These are phyloP conservation scores for Oryza australiensis DNA, from an alignment of 176 grass and related monocot species.

Conservation along the genomic window DNA sequence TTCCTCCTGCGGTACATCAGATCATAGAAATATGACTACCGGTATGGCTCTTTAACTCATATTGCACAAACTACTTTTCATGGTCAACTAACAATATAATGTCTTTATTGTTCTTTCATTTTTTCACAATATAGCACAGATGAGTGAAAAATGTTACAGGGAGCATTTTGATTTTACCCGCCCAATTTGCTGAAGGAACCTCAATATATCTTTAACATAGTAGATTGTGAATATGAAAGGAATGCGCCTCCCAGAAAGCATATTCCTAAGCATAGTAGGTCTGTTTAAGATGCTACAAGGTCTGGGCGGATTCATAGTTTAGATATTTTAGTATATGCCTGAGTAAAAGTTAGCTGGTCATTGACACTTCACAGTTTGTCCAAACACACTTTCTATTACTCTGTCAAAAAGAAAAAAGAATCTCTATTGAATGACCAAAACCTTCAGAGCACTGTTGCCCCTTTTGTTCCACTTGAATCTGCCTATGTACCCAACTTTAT, in stretches of 20 bases:
- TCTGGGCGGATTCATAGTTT: neutral
- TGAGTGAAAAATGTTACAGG: neutral
- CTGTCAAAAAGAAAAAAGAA: neutral
- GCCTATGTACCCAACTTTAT: neutral
- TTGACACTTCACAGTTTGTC: neutral
- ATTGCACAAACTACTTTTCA: neutral
- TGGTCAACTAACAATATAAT: neutral
- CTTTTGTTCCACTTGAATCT: neutral
- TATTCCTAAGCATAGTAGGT: neutral
- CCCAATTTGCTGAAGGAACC: neutral
- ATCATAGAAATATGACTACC: slow-evolving; percentile 20
- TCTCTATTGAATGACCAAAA: neutral
- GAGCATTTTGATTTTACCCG: neutral
- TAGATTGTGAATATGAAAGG: neutral
- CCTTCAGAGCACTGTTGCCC: neutral
- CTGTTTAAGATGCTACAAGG: neutral
- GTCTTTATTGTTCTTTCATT: too few species aligned
- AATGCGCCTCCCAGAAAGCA: neutral
- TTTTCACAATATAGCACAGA: too few species aligned
- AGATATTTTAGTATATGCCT: neutral
- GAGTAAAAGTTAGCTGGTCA: neutral
- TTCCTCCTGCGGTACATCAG: slow-evolving; percentile 33
- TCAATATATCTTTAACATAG: neutral
- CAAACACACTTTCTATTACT: neutral
- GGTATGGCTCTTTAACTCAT: slow-evolving; percentile 39